Evolutionary conservation across 768 basidiomycete genomes (phyloP).

Genomic region (Infundibulicybe gibba): DNA sequence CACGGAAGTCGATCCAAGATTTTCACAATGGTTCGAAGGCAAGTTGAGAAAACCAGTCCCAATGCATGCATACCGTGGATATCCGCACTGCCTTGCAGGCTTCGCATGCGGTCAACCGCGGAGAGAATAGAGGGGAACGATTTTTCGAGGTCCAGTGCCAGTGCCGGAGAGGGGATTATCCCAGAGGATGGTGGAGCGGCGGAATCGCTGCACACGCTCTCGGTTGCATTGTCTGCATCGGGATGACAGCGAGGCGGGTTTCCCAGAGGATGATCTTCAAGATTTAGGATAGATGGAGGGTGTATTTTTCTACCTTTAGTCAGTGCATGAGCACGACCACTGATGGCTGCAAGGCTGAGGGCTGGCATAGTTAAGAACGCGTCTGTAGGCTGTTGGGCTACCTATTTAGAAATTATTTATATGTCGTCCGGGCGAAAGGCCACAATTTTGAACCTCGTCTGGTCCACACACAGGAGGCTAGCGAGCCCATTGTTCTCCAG

Average conservation of each 20-base stretch:
- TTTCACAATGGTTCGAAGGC: conserved; percentile 10
- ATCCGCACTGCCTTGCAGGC: conserved; percentile 10
- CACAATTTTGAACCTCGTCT: too few species aligned
- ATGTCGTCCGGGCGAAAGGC: too few species aligned
- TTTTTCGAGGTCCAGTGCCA: conserved; percentile 23
- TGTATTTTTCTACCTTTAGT: too few species aligned
- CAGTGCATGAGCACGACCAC: conserved; percentile 2
- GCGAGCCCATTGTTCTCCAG: too few species aligned
- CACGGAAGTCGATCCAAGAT: conserved; percentile 12
- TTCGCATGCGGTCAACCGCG: conserved; percentile 21
- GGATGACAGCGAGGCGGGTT: neutral
- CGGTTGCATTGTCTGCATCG: conserved; percentile 11
- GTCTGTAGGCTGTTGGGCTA: too few species aligned
- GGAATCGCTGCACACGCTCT: conserved; percentile 19
- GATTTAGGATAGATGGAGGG: too few species aligned
- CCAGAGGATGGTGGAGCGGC: conserved; percentile 18
- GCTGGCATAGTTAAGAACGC: conserved; percentile 3
- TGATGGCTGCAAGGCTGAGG: conserved; percentile 7
- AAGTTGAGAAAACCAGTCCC: conserved; percentile 12
- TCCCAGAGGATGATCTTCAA: too few species aligned
- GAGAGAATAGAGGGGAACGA: conserved; percentile 32
- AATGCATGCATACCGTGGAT: conserved; percentile 6
- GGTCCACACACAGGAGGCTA: too few species aligned
- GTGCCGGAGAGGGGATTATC: conserved; percentile 5
- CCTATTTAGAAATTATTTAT: too few species aligned